Conservation (phyloP, 495 filamentous ascomycete species). For the Talaromyces stipitatus region DNA sequence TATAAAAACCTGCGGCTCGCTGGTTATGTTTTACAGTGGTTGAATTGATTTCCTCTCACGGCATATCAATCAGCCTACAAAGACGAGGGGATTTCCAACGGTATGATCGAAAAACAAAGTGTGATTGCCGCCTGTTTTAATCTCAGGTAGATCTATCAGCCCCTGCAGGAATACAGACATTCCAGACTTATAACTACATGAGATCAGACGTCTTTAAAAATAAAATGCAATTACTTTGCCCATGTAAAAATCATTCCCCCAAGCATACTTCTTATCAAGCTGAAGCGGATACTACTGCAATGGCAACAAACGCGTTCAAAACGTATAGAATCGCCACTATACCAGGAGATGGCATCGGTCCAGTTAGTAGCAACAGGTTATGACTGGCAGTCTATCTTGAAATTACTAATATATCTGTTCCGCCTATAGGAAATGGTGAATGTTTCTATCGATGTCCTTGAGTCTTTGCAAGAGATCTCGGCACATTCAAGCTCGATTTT, state of each 20-base stretch:
- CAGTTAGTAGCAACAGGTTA: conserved; percentile 33
- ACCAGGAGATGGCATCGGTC: conserved; percentile 47
- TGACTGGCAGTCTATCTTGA: background rate
- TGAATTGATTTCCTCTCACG: too few relatives aligned
- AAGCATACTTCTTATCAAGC: too few relatives aligned
- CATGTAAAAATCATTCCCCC: too few relatives aligned
- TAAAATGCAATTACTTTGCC: background rate
- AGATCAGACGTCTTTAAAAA: background rate
- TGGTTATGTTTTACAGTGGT: too few relatives aligned
- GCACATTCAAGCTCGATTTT: conserved; percentile 42
- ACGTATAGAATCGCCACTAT: conserved; percentile 41
- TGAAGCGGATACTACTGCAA: background rate
- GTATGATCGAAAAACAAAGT: background rate
- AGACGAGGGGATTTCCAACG: background rate
- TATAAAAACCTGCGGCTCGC: too few relatives aligned
- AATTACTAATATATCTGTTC: conserved; percentile 12
- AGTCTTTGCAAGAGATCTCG: conserved; percentile 32
- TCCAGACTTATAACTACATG: background rate
- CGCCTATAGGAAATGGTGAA: background rate
- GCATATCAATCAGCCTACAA: background rate
- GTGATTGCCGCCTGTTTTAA: background rate
- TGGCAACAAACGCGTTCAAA: background rate
- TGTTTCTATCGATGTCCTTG: conserved; percentile 32
- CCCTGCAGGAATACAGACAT: background rate
- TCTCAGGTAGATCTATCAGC: background rate